Base-by-base conservation (phyloP, 805 yeast genomes). In the Cyberlindnera misumaiensis region DNA sequence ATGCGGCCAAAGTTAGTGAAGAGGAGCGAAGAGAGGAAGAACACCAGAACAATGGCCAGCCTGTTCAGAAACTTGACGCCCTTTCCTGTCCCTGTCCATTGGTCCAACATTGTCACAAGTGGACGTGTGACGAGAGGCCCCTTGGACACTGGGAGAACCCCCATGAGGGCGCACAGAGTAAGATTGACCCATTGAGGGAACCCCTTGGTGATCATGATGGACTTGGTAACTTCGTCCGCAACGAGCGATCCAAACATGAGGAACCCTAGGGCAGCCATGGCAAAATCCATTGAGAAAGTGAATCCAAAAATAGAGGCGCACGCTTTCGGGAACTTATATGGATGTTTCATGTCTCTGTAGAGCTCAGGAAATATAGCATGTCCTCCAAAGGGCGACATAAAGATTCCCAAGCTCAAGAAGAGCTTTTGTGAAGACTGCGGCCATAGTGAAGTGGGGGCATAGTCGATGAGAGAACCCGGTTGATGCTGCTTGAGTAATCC, bases 351-450 rank as follows among this genome's bases (percentile, higher is more conserved):
- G 57, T 83, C 94, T 27, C 77, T 69, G 55, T 77, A 79, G 38
- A 83, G 65, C 47, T 83, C 83, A 3, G 93, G 93, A 52, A 83
- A 84, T 18, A 84, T 74, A 5, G 93, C 86, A 60, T 84, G 93
- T 0, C 93, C 90, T 5, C 93, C 88, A 67, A 83, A 84, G 1
- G 90, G 89, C 4, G 89, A 82, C 69, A 80, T 69, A 43, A 78
- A 69, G 37, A 80, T 77, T 11, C 85, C 85, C 35, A 77, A 63
- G 1, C 82, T 71, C 27, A 76, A 58, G 9, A 74, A 52, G 9
- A 78, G 46, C 35, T 65, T 63, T 5, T 59, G 49, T 46, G 13
- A 38, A 37, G 32, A 60, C 45, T 46, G 52, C 25, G 65, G 82
- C 59, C 56, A 73, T 17, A 62, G 57, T 53, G 51, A 66, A 24